A percentile compares a stretch with the other conserved stretches of the same genome.
These are phyloP conservation scores for Musa acuminata DNA, from an alignment of 176 grass and related monocot genomes.

Conservation along the genomic window DNA sequence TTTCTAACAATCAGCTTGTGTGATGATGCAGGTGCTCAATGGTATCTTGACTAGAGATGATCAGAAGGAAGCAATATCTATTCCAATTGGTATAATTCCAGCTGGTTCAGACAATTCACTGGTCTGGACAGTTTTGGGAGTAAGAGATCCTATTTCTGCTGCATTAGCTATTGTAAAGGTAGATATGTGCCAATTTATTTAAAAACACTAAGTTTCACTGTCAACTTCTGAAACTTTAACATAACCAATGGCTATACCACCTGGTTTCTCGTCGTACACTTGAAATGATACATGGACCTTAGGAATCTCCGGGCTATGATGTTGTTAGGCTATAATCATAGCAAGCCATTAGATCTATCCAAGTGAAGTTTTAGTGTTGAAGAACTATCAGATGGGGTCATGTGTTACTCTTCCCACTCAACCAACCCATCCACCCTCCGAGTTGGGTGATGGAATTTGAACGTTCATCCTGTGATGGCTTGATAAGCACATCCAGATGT, in stretches of 20 bases:
- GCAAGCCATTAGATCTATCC: too few species aligned
- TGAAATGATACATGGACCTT: too few species aligned
- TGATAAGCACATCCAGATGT: too few species aligned
- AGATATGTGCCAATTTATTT: constrained; percentile 17
- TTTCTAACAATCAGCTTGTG: neutral
- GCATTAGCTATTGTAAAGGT: constrained; percentile 57
- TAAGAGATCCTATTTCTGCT: constrained; percentile 75
- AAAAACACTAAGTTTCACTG: neutral
- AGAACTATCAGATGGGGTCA: too few species aligned
- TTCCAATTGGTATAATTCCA: constrained; percentile 83
- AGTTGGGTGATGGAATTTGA: too few species aligned
- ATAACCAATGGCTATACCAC: neutral
- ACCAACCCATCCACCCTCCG: too few species aligned
- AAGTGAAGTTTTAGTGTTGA: too few species aligned
- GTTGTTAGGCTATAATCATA: too few species aligned
- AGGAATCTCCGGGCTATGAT: too few species aligned
- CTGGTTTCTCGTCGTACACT: neutral
- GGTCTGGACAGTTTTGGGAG: constrained; percentile 74
- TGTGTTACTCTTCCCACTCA: too few species aligned
- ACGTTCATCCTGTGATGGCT: too few species aligned
- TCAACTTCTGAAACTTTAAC: neutral
- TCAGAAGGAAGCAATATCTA: constrained; percentile 35
- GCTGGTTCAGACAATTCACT: constrained; percentile 93
- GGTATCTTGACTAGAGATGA: constrained; percentile 72
- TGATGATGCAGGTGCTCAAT: constrained; percentile 58